Evolutionary conservation across 73 alveolate species (phyloP), one percentile per base, ranked within the genome.

Genomic region (Paramecium sonneborni): DNA sequence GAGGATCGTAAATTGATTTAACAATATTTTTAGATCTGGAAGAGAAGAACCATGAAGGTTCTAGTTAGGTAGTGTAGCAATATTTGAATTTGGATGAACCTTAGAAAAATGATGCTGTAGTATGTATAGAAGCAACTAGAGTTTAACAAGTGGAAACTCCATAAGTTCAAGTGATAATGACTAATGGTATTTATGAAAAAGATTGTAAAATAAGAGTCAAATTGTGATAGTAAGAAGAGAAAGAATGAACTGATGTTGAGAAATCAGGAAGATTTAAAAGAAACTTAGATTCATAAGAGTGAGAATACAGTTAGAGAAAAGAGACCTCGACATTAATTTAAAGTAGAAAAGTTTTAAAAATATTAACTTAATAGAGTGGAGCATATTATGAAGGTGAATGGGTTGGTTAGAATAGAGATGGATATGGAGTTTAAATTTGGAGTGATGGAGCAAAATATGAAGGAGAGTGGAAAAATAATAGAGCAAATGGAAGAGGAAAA

Each of bases 331-430:
- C 72, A 88, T 68, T 26, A 39, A 24, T 88, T 88, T 69, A 88
- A 88, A 14, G 87, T 74, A 37, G 37, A 28, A 28, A 37, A n/a
- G 57, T 18, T 28, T 52, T 52, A 30, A 52, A 67, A 14, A 11
- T 34, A 74, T 74, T n/a, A 12, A 5, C 11, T 39, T 28, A 15
- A 74, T 37, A 90, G 85, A 69, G 85, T 37, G 94, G 94, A 44
- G 94, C 91, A n/a, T 56, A 12, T 18, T 88, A 88, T 46, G 94
- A 88, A 52, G 94, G 94, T 5, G 94, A 88, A 34, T 88, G 94
- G 94, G 38, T 88, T 14, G 94, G 94, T 55, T 96, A 95, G 67
- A 93, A 91, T 38, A 88, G 94, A 44, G 94, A 88, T 88, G 94
- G 94, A 3, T 88, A 43, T 46, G 94, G 94, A 21, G 39, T 70